Evolutionary conservation across 2,329 filamentous ascomycete species (phyloP).

Genomic region (Xylariaceae sp.): DNA sequence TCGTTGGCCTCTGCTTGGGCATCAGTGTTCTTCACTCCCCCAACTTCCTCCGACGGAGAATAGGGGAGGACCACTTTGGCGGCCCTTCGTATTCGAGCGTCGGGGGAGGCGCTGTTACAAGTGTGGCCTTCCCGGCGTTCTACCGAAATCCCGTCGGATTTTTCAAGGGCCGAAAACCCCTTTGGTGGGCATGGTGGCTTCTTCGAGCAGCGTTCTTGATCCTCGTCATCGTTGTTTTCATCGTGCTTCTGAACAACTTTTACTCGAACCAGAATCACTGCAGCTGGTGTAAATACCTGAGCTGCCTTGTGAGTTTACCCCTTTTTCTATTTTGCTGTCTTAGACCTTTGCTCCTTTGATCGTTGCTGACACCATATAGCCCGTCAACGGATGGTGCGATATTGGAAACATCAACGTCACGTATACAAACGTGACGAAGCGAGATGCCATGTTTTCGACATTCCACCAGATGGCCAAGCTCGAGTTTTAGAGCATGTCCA

Average conservation of each 20-base stretch:
- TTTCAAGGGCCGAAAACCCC: constrained; percentile 84
- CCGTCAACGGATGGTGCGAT: constrained; percentile 34
- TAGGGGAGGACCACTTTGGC: constrained; percentile 55
- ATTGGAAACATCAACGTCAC: constrained; percentile 29
- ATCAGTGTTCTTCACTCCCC: constrained; percentile 87
- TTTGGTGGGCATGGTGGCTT: constrained; percentile 99
- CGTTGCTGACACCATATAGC: constrained; percentile 22
- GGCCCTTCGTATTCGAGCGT: constrained; percentile 66
- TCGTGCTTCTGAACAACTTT: constrained; percentile 85
- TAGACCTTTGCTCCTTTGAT: too few species aligned
- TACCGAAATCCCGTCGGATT: constrained; percentile 66
- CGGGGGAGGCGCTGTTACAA: constrained; percentile 39
- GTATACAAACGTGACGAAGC: constrained; percentile 17
- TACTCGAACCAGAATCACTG: constrained; percentile 75
- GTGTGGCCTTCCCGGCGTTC: constrained; percentile 50
- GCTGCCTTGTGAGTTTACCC: constrained; percentile 71
- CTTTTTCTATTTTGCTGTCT: neutral
- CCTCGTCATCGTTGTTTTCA: constrained; percentile 77
- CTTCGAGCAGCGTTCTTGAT: constrained; percentile 74
- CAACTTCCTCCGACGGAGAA: constrained; percentile 68
- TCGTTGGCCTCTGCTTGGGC: constrained; percentile 85
- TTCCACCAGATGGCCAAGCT: constrained; percentile 21
- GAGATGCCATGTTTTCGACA: constrained; percentile 20
- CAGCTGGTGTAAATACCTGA: constrained; percentile 91
- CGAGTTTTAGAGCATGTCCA: constrained; percentile 1